Evolutionary conservation across 1,284 basidiomycete genomes (phyloP).

Genomic region (Bondarzewia mesenterica): DNA sequence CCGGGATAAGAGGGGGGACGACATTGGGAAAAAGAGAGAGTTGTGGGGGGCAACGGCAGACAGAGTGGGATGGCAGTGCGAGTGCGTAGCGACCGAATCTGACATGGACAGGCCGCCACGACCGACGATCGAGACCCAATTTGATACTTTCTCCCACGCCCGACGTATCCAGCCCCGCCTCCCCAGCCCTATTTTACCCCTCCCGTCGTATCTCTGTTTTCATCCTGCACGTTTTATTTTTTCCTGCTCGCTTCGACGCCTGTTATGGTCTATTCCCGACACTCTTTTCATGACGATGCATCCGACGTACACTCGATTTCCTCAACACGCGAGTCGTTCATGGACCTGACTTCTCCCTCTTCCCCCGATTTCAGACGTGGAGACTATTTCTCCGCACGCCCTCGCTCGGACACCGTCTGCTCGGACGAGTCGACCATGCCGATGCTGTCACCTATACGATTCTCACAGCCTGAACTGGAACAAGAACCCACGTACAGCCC

Average conservation of each 20-base stretch:
- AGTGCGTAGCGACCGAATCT: too few species aligned
- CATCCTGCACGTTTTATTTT: neutral
- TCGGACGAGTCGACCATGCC: neutral
- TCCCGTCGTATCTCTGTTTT: neutral
- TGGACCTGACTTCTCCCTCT: constrained; percentile 41
- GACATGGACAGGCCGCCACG: too few species aligned
- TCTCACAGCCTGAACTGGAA: neutral
- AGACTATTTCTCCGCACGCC: neutral
- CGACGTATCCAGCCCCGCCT: too few species aligned
- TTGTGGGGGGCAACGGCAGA: too few species aligned
- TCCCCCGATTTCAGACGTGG: neutral
- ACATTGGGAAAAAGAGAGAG: too few species aligned
- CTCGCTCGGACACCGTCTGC: neutral
- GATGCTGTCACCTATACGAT: neutral
- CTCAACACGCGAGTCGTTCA: constrained; percentile 42
- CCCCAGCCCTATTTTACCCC: neutral
- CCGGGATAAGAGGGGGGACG: too few species aligned
- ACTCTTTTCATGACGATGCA: neutral
- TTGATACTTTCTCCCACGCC: too few species aligned
- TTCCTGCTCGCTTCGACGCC: neutral
- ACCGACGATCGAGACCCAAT: too few species aligned
- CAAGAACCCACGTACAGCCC: neutral
- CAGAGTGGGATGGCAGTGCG: too few species aligned
- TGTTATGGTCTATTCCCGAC: neutral
- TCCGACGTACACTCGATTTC: constrained; percentile 12